Evolutionary conservation across 2,329 filamentous ascomycete species (phyloP), one percentile per base, ranked within the genome.

Genomic region (Thelonectria discophora): DNA sequence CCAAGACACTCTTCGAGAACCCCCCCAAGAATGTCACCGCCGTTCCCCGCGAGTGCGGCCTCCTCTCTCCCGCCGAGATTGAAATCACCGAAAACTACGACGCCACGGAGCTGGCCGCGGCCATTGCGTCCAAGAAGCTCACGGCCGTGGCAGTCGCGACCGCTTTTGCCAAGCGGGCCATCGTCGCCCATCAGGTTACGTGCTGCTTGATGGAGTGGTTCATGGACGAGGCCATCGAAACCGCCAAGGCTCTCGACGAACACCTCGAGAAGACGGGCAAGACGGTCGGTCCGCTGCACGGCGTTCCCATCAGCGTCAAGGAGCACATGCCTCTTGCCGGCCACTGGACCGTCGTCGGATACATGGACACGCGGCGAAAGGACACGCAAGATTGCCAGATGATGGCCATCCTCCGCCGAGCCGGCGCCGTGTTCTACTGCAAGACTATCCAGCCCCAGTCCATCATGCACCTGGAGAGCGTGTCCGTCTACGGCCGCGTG

Each of bases 231-330:
- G 85, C 83, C 1, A 71, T 86, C 3, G 59, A 71, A 2, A 72
- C 74, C 4, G 84, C 85, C 0, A 71, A 72, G 32, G 52, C 72
- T 8, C 73, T 86, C 2, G 86, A 88, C 70, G 68, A 76, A 1
- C 13, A 47, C 20, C 3, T 72, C 81, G 62, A 71, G 80, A 9
- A 63, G 9, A 77, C 77, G 5, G 77, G 80, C 0, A 76, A 78
- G 63, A 73, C 81, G 0, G 64, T 84, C 1, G 88, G 88, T 0
- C 86, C 87, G 5, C 77, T 91, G 6, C 88, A 90, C 73, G 88
- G 88, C 2, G 75, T 88, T 0, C 86, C 86, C 0, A 78, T 88
- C 20, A 67, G 60, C 17, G 54, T 71, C 47, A 79, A 90, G 71
- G 87, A 90, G 74, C 84, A 84, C 45, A 86, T 89, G 74, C 81